Evolutionary conservation across 2,329 filamentous ascomycete species (phyloP).

Genomic region (Trichothecium sympodiale): DNA sequence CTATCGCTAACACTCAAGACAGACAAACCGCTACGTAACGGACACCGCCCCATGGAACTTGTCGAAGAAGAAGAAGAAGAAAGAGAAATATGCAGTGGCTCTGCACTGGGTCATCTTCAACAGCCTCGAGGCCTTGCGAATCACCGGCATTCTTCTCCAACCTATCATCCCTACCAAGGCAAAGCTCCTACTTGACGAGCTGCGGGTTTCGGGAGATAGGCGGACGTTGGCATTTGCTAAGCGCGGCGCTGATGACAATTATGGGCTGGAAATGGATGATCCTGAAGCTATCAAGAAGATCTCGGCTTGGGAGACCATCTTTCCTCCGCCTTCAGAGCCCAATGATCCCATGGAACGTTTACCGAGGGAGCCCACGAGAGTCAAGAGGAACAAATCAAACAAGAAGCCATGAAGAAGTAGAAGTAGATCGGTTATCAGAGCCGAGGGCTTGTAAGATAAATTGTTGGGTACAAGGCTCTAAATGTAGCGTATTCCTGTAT

Average conservation of each 20-base stretch:
- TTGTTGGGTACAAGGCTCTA: no score
- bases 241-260: constrained; percentile 54
- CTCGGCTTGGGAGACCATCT: constrained; percentile 32
- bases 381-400: no score
- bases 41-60: constrained; percentile 58
- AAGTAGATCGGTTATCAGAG: no score
- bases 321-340: constrained; percentile 28
- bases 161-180: constrained; percentile 83
- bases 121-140: constrained; percentile 63
- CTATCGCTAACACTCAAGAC: constrained; percentile 7
- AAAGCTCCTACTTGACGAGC: constrained; percentile 57
- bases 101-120: constrained; percentile 57
- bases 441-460: no score
- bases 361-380: constrained; percentile 14
- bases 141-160: constrained; percentile 75
- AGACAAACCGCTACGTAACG: constrained; percentile 40
- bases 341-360: not conserved
- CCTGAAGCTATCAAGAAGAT: constrained; percentile 20
- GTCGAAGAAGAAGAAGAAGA: constrained; percentile 18
- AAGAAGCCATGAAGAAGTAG: no score
- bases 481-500: no score
- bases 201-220: constrained; percentile 56
- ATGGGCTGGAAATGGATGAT: constrained; percentile 37
- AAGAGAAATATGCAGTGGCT: constrained; percentile 20
- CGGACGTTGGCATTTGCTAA: constrained; percentile 53